Conservation (phyloP, 305 asterid species). For the Stenogyne calaminthoides region DNA sequence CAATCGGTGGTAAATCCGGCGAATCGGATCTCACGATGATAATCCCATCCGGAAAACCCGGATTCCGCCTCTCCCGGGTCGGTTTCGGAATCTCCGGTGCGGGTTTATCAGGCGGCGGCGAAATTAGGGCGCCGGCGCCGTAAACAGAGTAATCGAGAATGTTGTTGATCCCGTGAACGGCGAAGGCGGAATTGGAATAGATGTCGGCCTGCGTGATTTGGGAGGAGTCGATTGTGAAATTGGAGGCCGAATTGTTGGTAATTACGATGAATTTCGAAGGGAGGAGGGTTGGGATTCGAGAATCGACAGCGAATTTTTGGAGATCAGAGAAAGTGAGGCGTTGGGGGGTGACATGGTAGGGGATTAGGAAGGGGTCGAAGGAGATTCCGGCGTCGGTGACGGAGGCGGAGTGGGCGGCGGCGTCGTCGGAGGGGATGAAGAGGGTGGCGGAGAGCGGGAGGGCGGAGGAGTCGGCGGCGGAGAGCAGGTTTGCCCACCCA, state of each 20-base stretch:
- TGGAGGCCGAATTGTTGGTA: slow-evolving; percentile 49
- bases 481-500: slow-evolving; percentile 60
- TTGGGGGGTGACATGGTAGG: slow-evolving; percentile 73
- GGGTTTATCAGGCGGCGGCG: slow-evolving; percentile 33
- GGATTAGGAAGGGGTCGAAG: slow-evolving; percentile 51
- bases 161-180: slow-evolving; percentile 55
- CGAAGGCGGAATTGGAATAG: slow-evolving; percentile 39
- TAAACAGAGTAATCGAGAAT: slow-evolving; percentile 54
- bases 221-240: slow-evolving; percentile 56
- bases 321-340: slow-evolving; percentile 68
- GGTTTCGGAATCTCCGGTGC: background rate
- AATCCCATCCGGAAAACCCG: slow-evolving; percentile 14
- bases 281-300: slow-evolving; percentile 67
- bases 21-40: slow-evolving; percentile 19
- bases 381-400: slow-evolving; percentile 21
- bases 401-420: slow-evolving; percentile 43
- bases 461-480: slow-evolving; percentile 47
- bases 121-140: slow-evolving; percentile 21
- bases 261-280: slow-evolving; percentile 51
- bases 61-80: slow-evolving; percentile 13
- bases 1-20: background rate
- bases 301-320: slow-evolving; percentile 19
- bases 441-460: slow-evolving; percentile 66
- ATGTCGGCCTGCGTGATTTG: slow-evolving; percentile 49
- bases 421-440: slow-evolving; percentile 61